A percentile compares a stretch with the other conserved stretches of the same genome.
Evolutionary conservation across 2,329 filamentous ascomycete species (phyloP).

Genomic region (Stachybotrys elegans): DNA sequence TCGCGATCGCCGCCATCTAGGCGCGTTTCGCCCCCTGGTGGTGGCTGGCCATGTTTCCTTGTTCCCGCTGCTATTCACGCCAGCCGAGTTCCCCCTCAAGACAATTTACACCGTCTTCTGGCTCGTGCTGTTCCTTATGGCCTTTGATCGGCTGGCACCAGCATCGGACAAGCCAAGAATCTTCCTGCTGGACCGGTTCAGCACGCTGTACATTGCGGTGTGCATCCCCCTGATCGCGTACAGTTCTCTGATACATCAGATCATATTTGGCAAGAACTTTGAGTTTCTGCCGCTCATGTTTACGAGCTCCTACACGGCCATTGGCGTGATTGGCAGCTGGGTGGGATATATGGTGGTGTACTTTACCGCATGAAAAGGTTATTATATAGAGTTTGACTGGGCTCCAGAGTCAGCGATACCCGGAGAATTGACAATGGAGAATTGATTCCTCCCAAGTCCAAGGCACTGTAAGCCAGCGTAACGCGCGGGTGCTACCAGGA

Average conservation of each 20-base stretch:
- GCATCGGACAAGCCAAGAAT: conserved; percentile 74
- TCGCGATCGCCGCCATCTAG: conserved; percentile 82
- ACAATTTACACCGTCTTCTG: conserved; percentile 89
- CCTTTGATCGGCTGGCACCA: conserved; percentile 83
- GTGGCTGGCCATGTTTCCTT: conserved; percentile 93
- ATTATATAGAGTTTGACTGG: too few relatives aligned
- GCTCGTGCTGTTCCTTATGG: conserved; percentile 79
- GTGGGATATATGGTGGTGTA: conserved; percentile 91
- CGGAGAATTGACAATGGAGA: too few relatives aligned
- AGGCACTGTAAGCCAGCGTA: too few relatives aligned
- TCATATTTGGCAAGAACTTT: conserved; percentile 77
- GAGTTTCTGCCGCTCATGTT: conserved; percentile 97
- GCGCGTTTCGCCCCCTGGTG: conserved; percentile 85
- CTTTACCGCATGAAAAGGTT: conserved; percentile 50
- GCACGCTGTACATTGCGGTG: conserved; percentile 80
- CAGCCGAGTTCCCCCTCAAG: conserved; percentile 90
- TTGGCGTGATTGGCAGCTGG: conserved; percentile 96
- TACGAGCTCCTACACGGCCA: conserved; percentile 86
- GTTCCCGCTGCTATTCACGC: conserved; percentile 89
- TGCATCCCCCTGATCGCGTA: conserved; percentile 88
- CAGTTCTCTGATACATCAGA: conserved; percentile 74
- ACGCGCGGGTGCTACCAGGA: too few relatives aligned
- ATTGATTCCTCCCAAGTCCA: too few relatives aligned
- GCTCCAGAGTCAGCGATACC: too few relatives aligned
- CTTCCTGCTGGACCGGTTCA: conserved; percentile 88